Evolutionary conservation across 306 rosid species (phyloP), one percentile per base, ranked within the genome.

Genomic region (Cicer cuneatum): DNA sequence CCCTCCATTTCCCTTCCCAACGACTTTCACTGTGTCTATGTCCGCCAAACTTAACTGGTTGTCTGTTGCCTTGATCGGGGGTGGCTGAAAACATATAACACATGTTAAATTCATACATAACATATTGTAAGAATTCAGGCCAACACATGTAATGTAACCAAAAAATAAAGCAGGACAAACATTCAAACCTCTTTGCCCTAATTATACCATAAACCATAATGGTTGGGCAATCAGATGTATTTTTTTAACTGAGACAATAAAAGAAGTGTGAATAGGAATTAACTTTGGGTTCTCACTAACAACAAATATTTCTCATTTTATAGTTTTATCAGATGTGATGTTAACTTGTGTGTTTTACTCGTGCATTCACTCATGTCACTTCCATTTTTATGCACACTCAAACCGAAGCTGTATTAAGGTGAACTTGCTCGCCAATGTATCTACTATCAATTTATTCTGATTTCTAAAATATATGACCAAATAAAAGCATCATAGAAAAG

Each of bases 1-100:
- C 73, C 97, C 98, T 14, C 98, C 95, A 82, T 78, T 90, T 77
- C 98, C 98, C 78, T 94, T 94, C 48, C 98, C 98, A 38, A 94
- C 90, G 74, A 94, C 97, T 81, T 94, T 94, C 80, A 94, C 84
- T 47, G 73, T 70, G 63, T 88, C 96, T 56, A 94, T 59, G 70
- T 94, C 98, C 6, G 82, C 91, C 78, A 94, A 85, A 78, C 72
- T 71, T 85, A 94, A 77, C 84, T 94, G 96, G 78, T 93, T 43
- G 58, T 91, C 98, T n/a, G 80, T 51, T 71, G 97, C 85, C 83
- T 81, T 89, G 84, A 93, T 93, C 13, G 98, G 98, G 10, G 96
- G 91, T 39, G 96, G 94, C 98, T 93, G 93, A 80, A 60, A 71
- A 81, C 71, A 83, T 66, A 42, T 70, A 51, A 62, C 10, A 48